Evolutionary conservation across 495 filamentous ascomycete species (phyloP), one percentile per base, ranked within the genome.

Genomic region (Tuber magnatum): DNA sequence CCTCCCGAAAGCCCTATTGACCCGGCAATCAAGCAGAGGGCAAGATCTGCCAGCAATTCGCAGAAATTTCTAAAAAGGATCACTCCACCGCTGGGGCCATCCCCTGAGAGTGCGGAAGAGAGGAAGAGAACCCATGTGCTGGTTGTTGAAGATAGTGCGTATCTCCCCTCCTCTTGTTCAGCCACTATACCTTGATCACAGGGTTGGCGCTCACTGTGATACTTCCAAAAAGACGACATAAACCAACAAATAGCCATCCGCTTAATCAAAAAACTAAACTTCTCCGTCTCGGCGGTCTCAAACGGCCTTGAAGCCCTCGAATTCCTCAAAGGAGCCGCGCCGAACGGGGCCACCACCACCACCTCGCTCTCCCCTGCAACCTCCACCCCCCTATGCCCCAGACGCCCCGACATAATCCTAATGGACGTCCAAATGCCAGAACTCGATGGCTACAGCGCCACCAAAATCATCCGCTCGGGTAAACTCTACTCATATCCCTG

Each of bases 381-480:
- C 22, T 68, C 70, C 7, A 73, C 70, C 41, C 43, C 46, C 35
- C 48, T 41, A 22, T 89, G 90, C 39, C 85, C 87, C n/a, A 77
- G 70, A 69, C 71, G 77, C 16, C 81, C 81, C 4, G 81, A 94
- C 77, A 90, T 94, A n/a, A 92, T 94, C 69, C 86, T 94, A 12
- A 95, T 96, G 93, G 92, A 96, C 79, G 89, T 94, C 0, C 91
- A 94, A 82, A 94, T 95, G 91, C 91, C 92, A 7, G 85, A 93
- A 24, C 88, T 94, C 75, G 92, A 94, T 77, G 93, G 93, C 1
- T 94, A 94, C 78, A 85, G 87, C 43, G 91, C 92, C 44, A 93
- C 92, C 0, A 89, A 90, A n/a, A 86, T 89, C 43, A 88, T 95
- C 39, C 85, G 92, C 65, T 80, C 80, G 24, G 81, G 81, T 10